Conservation (phyloP, 345 rosid genomes). For the Populus euphratica region DNA sequence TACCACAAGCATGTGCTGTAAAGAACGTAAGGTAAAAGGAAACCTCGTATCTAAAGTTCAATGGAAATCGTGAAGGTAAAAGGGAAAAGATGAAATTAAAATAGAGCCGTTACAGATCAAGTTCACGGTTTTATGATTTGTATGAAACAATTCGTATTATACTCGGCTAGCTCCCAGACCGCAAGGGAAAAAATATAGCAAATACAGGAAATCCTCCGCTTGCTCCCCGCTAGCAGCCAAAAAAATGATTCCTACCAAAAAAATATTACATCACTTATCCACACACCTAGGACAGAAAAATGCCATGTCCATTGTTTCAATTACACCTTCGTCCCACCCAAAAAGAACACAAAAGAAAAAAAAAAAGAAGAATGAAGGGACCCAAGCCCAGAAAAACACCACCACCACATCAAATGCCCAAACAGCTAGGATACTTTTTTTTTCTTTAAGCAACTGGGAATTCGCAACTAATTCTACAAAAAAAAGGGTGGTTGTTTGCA, state of each 20-base stretch:
- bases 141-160: conserved; percentile 10
- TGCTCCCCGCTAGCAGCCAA: conserved; percentile 28
- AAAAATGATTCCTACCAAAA: conserved; percentile 33
- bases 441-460: conserved; percentile 1
- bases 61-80: background rate
- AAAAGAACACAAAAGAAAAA: conserved; percentile 4
- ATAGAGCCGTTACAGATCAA: background rate
- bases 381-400: conserved; percentile 19
- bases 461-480: conserved; percentile 20
- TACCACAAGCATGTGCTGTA: background rate
- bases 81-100: background rate
- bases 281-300: conserved; percentile 24
- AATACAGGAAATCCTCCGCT: conserved; percentile 35
- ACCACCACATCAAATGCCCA: conserved; percentile 11
- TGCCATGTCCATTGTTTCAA: conserved; percentile 31
- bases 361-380: background rate
- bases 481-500: background rate
- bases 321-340: conserved; percentile 22
- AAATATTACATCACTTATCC: conserved; percentile 43
- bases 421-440: conserved; percentile 7
- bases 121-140: conserved; percentile 4
- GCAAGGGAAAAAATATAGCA: conserved; percentile 25
- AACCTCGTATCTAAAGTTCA: background rate
- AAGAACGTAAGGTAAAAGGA: background rate
- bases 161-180: conserved; percentile 24